These are phyloP conservation scores for Lablab purpureus DNA, from an alignment of 306 rosid genomes.

Conservation along the genomic window DNA sequence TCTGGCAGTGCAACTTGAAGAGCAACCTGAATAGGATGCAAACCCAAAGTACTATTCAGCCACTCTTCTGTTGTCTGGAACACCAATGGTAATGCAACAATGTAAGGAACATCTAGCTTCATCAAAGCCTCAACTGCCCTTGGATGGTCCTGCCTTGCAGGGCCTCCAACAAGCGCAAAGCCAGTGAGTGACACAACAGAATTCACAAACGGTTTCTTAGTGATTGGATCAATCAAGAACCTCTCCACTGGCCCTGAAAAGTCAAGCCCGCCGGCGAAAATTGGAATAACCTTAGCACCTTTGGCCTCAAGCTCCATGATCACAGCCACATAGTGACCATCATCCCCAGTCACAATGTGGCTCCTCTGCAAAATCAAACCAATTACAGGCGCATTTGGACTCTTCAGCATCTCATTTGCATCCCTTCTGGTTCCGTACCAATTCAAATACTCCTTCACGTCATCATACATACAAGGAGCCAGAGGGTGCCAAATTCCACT, in stretches of 20 bases:
- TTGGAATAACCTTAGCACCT: constrained; percentile 12
- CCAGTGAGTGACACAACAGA: constrained; percentile 10
- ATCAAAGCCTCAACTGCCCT: constrained; percentile 5
- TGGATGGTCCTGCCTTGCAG: constrained; percentile 24
- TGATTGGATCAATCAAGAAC: constrained; percentile 22
- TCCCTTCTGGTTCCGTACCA: constrained; percentile 19
- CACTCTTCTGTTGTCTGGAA: constrained; percentile 25
- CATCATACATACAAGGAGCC: constrained; percentile 17
- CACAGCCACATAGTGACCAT: constrained; percentile 21
- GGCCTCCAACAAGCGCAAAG: constrained; percentile 8
- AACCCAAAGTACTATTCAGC: constrained; percentile 42
- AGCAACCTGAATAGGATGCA: constrained; percentile 99
- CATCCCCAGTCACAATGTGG: constrained; percentile 20
- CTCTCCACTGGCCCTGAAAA: constrained; percentile 4
- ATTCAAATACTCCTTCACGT: constrained; percentile 20
- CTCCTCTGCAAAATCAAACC: constrained; percentile 6
- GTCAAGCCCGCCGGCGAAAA: neutral
- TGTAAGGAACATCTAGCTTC: constrained; percentile 4
- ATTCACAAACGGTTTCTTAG: constrained; percentile 1
- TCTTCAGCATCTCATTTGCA: constrained; percentile 4
- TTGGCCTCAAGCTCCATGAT: constrained; percentile 23
- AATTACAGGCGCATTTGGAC: neutral
- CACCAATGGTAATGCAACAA: constrained; percentile 9
- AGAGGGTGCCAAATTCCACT: constrained; percentile 22
- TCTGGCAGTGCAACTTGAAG: constrained; percentile 98